Evolutionary conservation across 2,329 filamentous ascomycete genomes (phyloP).

Genomic region (Pyrenochaeta sp.): DNA sequence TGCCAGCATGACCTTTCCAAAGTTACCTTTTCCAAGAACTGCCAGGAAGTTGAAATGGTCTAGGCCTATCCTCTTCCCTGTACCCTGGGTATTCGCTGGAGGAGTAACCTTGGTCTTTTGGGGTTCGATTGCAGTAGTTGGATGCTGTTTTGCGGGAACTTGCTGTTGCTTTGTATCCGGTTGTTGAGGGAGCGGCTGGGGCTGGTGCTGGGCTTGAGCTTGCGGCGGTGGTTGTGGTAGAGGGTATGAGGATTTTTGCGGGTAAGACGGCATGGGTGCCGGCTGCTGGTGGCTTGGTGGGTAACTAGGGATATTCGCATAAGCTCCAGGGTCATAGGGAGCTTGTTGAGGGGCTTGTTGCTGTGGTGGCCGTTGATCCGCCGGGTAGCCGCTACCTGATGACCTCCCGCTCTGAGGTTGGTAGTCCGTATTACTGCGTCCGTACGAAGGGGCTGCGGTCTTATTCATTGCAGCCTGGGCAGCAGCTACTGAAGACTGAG

Average conservation of each 20-base stretch:
- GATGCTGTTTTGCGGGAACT: conserved; percentile 45
- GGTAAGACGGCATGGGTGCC: conserved; percentile 39
- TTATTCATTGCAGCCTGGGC: conserved; percentile 59
- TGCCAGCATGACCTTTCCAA: conserved; percentile 99
- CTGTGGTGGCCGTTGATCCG: conserved; percentile 52
- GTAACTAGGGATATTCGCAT: conserved; percentile 62
- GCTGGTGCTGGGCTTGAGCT: conserved; percentile 60
- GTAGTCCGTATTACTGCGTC: conserved; percentile 56
- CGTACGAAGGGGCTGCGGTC: conserved; percentile 50
- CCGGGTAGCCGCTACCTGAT: conserved; percentile 47
- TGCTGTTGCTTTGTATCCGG: conserved; percentile 36
- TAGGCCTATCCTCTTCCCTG: conserved; percentile 85
- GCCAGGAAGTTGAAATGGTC: conserved; percentile 99
- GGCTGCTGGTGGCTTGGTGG: conserved; percentile 43
- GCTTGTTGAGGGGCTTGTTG: conserved; percentile 60
- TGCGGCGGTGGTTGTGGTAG: conserved; percentile 56
- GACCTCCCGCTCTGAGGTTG: conserved; percentile 39
- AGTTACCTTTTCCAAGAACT: conserved; percentile 98
- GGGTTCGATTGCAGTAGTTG: conserved; percentile 42
- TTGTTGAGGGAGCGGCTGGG: conserved; percentile 57
- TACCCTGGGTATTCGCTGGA: conserved; percentile 73
- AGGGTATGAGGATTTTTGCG: conserved; percentile 47
- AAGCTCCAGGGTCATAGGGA: conserved; percentile 80
- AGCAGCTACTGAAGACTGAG: conserved; percentile 57
- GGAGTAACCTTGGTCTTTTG: conserved; percentile 68